A percentile compares a stretch with the other conserved stretches of the same genome.
phyloP scores from a whole-genome alignment of 1,284 basidiomycete species.

The Marasmius oreades region DNA sequence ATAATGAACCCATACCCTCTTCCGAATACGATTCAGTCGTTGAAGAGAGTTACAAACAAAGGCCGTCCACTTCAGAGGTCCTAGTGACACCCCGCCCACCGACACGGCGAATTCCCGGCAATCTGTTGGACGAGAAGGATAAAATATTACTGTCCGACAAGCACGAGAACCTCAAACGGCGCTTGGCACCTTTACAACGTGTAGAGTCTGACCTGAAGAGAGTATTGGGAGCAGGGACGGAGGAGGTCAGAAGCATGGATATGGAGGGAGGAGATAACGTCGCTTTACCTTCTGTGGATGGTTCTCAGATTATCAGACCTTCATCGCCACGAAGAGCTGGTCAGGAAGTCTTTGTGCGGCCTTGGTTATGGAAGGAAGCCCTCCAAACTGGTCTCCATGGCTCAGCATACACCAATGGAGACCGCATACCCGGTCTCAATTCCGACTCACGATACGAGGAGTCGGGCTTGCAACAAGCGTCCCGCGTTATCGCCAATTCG shows the following conservation, averaged over 20 bases:
- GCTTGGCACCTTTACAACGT: constrained; percentile 49
- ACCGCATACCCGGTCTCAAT: not conserved
- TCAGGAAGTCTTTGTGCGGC: constrained; percentile 9
- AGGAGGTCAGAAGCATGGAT: constrained; percentile 32
- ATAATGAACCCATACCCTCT: constrained; percentile 22
- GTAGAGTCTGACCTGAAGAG: constrained; percentile 52
- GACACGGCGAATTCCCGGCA: not conserved
- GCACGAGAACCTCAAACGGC: constrained; percentile 45
- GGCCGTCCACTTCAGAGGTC: constrained; percentile 5
- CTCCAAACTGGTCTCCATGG: not conserved
- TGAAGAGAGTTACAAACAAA: not conserved
- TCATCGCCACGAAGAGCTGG: constrained; percentile 1
- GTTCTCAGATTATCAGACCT: not conserved
- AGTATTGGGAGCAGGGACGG: constrained; percentile 43
- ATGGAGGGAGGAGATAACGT: not conserved
- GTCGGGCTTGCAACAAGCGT: constrained; percentile 26
- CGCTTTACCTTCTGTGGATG: not conserved
- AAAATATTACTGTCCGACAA: constrained; percentile 22
- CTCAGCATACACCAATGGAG: not conserved
- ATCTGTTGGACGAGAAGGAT: not conserved
- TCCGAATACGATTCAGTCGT: not conserved
- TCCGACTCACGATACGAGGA: not conserved
- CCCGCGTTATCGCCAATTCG: constrained; percentile 39
- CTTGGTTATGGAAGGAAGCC: constrained; percentile 10
- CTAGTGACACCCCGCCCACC: constrained; percentile 28